Evolutionary conservation across 495 filamentous ascomycete species (phyloP).

Genomic region (Parmelia sp.): DNA sequence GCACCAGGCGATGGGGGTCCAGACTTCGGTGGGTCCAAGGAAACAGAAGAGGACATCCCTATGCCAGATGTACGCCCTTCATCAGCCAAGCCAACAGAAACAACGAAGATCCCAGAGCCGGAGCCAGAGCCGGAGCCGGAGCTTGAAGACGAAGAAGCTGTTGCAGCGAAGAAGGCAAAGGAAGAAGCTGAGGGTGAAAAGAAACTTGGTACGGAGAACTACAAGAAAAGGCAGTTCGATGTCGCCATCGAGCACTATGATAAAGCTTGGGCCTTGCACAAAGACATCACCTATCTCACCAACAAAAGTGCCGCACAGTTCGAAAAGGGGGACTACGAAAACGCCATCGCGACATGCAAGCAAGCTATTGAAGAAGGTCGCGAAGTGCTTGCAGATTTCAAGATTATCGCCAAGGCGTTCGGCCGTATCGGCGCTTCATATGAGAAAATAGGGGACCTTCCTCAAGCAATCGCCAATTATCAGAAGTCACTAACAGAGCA

Average conservation of each 20-base stretch:
- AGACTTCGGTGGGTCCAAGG: conserved; percentile 36
- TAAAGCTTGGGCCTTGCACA: conserved; percentile 90
- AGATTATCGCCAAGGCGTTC: conserved; percentile 90
- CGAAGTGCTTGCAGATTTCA: conserved; percentile 85
- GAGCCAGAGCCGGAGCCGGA: conserved; percentile 60
- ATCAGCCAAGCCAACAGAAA: conserved; percentile 43
- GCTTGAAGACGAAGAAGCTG: conserved; percentile 69
- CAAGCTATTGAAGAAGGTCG: conserved; percentile 85
- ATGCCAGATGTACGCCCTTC: conserved; percentile 65
- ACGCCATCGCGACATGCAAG: conserved; percentile 76
- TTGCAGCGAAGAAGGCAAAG: conserved; percentile 81
- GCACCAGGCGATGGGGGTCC: conserved; percentile 43
- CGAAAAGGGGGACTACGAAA: conserved; percentile 90
- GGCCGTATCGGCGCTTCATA: conserved; percentile 85
- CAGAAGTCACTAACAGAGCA: conserved; percentile 92
- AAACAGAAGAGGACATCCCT: conserved; percentile 65
- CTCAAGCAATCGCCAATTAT: conserved; percentile 81
- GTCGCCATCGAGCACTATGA: conserved; percentile 89
- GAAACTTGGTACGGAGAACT: conserved; percentile 84
- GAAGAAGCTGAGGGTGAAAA: conserved; percentile 92
- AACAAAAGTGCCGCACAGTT: conserved; percentile 92
- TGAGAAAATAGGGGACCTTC: conserved; percentile 78
- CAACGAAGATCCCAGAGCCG: conserved; percentile 49
- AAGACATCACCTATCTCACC: conserved; percentile 96
- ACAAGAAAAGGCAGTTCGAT: conserved; percentile 97